Evolutionary conservation across 169 alveolate species (phyloP), one percentile per base, ranked within the genome.

Genomic region (Plasmodium gallinaceum): DNA sequence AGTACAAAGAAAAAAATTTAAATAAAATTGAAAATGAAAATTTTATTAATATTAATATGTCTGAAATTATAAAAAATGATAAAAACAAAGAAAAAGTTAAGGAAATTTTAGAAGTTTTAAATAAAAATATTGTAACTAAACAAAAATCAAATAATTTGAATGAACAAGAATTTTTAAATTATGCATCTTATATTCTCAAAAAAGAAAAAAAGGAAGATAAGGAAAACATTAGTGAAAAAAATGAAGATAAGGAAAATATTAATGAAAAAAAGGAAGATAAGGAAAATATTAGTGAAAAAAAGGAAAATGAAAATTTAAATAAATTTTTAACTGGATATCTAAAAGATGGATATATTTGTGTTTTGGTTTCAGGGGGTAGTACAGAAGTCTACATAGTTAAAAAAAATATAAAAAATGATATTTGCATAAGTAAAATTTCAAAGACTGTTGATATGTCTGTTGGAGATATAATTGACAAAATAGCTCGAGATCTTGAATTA

Each of bases 331-430:
- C 39, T 14, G 68, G 62, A 18, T 46, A 68, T 42, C 37, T 80
- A 37, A 66, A 24, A 48, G 68, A 80, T 39, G 90, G 76, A 54
- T 80, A 80, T 48, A 39, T 80, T 45, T 80, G 90, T 32, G 42
- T 71, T 43, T 46, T 80, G 68, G 83, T 80, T 24, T 80, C 90
- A 22, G 90, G 90, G n/a, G 90, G 90, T 51, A 80, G 90, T 32
- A 68, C 90, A 52, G 48, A 80, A 52, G 76, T 80, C 7, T 80
- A 68, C 45, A 80, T 37, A 24, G 73, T 80, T 45, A 83, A 68
- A 57, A 68, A 57, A 32, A 45, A 80, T 61, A 80, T 51, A 80
- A 58, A 57, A 66, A 66, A 80, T 60, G 90, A 52, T 24, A 80
- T 80, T 52, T 52, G 66, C 42, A 69, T 80, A 32, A 7, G 80